Base-by-base conservation (phyloP, 495 filamentous ascomycete genomes). In the Xylaria acuta region DNA sequence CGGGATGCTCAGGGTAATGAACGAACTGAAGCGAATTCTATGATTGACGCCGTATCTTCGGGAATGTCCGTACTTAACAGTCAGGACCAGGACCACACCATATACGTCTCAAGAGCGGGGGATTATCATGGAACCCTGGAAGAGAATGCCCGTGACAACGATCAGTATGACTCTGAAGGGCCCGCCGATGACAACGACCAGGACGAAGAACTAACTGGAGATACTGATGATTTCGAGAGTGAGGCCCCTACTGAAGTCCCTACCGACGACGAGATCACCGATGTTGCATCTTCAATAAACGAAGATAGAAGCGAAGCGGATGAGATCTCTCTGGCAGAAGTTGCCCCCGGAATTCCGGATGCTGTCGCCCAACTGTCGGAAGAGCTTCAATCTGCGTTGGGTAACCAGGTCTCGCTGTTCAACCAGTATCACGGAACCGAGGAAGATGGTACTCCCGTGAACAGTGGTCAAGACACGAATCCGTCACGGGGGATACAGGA, bases 361-460 rank as follows among this genome's bases (percentile, higher is more conserved):
- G 49, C 59, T 27, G 7, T 71, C 20, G n/a, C 30, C 32, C 40
- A 66, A 18, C 71, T 77, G 4, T 75, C 77, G 8, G 66, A 73
- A 20, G 41, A 73, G 43, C 75, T 79, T 25, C 72, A 75, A 54
- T 67, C 74, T 4, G 77, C 77, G n/a, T 27, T 79, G 58, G 77
- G 72, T 36, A 77, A 77, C 54, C 77, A 75, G 27, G 54, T 72
- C 8, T 62, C 65, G 14, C 25, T 77, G 27, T 75, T 74, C 66
- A 69, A 59, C 64, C 58, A 72, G 16, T 72, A 73, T 32, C 64
- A 58, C 22, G 5, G 11, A 30, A 14, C 54, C 25, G 36, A 63
- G 2, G 67, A 60, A 16, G 27, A 38, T 18, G 49, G 25, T 6
- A 20, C 45, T 38, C 38, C 54, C 18, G n/a, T 30, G 34, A 51